These are phyloP conservation scores for Melaleuca quinquenervia DNA, from an alignment of 345 rosid genomes.

Conservation along the genomic window DNA sequence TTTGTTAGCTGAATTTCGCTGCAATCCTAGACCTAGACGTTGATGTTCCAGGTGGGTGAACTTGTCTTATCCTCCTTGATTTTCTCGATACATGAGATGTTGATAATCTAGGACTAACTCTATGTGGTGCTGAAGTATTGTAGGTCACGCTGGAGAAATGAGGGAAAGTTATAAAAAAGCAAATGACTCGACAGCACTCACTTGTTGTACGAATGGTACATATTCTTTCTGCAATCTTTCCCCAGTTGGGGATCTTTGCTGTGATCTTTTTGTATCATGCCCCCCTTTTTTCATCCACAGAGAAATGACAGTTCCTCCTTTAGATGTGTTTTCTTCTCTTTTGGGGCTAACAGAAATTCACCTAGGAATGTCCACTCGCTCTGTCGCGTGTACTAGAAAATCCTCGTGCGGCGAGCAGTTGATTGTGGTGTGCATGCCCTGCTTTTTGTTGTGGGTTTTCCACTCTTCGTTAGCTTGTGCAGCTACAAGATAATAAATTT, in stretches of 20 bases:
- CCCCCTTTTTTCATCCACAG: slow-evolving; percentile 17
- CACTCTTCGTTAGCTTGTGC: neutral
- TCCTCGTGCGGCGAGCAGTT: slow-evolving; percentile 21
- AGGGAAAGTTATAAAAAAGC: neutral
- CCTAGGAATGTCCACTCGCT: slow-evolving; percentile 5
- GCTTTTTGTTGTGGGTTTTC: neutral
- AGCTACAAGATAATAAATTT: neutral
- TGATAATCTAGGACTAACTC: neutral
- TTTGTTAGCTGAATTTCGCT: slow-evolving; percentile 84
- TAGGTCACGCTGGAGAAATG: neutral
- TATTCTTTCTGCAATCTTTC: slow-evolving; percentile 18
- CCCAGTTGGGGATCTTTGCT: neutral
- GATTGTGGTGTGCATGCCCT: neutral
- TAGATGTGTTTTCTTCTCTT: neutral
- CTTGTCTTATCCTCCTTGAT: neutral
- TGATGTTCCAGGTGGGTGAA: slow-evolving; percentile 28
- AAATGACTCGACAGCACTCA: slow-evolving; percentile 12
- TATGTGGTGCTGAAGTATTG: neutral
- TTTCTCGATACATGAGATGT: neutral
- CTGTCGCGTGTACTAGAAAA: slow-evolving; percentile 3
- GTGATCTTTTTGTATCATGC: slow-evolving; percentile 47
- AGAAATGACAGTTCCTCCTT: slow-evolving; percentile 26
- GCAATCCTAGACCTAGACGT: slow-evolving; percentile 85
- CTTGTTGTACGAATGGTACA: slow-evolving; percentile 27
- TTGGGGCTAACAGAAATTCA: slow-evolving; percentile 14